phyloP scores from a whole-genome alignment of 306 rosid genomes.

The Medicago ruthenica region DNA sequence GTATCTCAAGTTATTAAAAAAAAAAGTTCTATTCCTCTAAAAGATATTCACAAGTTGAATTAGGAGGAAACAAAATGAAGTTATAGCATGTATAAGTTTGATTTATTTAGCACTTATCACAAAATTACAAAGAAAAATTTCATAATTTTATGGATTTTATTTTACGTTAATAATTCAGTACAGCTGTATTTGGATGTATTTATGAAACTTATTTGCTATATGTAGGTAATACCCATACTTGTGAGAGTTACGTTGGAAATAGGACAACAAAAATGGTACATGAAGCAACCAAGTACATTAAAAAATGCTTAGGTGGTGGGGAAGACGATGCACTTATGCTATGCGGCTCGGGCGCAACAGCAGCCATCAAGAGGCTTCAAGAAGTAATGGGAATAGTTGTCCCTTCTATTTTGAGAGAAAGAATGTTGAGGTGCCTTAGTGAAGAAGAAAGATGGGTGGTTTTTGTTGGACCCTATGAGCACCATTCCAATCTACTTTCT shows the following conservation, averaged over 20 bases:
- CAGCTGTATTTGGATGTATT: not conserved
- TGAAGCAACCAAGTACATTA: slow-evolving; percentile 63
- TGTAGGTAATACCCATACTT: slow-evolving; percentile 77
- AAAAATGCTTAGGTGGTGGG: slow-evolving; percentile 73
- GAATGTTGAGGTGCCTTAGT: slow-evolving; percentile 38
- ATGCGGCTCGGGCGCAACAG: slow-evolving; percentile 85
- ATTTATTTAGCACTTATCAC: too few species aligned
- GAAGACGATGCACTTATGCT: slow-evolving; percentile 63
- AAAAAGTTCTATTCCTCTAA: too few species aligned
- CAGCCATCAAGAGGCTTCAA: slow-evolving; percentile 85
- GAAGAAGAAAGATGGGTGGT: slow-evolving; percentile 79
- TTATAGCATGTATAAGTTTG: too few species aligned
- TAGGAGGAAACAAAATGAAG: too few species aligned
- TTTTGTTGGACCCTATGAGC: slow-evolving; percentile 86
- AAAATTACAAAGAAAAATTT: too few species aligned
- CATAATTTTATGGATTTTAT: too few species aligned
- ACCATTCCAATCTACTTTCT: slow-evolving; percentile 85
- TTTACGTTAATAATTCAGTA: not conserved
- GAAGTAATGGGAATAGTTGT: slow-evolving; percentile 78
- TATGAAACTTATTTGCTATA: not conserved
- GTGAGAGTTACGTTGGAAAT: slow-evolving; percentile 80
- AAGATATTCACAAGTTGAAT: too few species aligned
- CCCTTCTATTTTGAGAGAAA: slow-evolving; percentile 69
- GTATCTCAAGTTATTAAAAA: too few species aligned
- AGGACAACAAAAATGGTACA: slow-evolving; percentile 68